phyloP scores from a whole-genome alignment of 306 rosid genomes.

The Crotalaria pallida region DNA sequence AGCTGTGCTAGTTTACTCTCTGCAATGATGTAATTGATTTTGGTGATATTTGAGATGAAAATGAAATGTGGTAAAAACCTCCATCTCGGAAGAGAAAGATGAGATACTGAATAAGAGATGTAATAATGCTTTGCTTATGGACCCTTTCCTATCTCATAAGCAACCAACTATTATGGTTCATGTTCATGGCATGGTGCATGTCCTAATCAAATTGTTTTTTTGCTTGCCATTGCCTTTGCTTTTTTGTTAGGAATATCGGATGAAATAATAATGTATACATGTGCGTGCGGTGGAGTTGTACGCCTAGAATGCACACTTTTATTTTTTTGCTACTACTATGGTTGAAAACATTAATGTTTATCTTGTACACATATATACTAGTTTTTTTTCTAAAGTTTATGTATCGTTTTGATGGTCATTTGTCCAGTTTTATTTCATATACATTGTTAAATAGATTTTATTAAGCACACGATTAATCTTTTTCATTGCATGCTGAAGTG shows the following conservation, averaged over 20 bases:
- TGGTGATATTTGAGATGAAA: background rate
- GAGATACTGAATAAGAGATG: slow-evolving; percentile 24
- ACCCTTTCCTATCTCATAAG: slow-evolving; percentile 1
- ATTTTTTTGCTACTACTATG: background rate
- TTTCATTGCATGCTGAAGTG: background rate
- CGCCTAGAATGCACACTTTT: background rate
- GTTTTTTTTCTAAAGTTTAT: background rate
- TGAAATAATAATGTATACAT: background rate
- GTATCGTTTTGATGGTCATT: background rate
- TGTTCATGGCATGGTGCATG: background rate
- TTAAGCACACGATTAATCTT: background rate
- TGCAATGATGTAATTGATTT: slow-evolving; percentile 3
- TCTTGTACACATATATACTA: background rate
- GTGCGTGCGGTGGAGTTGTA: background rate
- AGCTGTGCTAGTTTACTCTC: background rate
- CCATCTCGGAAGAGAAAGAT: background rate
- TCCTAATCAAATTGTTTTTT: background rate
- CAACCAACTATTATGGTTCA: slow-evolving; percentile 9
- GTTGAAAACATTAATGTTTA: background rate
- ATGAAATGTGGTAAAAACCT: slow-evolving; percentile 8
- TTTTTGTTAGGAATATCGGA: background rate
- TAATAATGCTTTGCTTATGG: too few species aligned
- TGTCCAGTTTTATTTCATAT: background rate
- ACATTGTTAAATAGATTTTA: background rate
- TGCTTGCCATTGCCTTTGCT: background rate